Conservation (phyloP, 768 basidiomycete genomes). For the Floccularia luteovirens region DNA sequence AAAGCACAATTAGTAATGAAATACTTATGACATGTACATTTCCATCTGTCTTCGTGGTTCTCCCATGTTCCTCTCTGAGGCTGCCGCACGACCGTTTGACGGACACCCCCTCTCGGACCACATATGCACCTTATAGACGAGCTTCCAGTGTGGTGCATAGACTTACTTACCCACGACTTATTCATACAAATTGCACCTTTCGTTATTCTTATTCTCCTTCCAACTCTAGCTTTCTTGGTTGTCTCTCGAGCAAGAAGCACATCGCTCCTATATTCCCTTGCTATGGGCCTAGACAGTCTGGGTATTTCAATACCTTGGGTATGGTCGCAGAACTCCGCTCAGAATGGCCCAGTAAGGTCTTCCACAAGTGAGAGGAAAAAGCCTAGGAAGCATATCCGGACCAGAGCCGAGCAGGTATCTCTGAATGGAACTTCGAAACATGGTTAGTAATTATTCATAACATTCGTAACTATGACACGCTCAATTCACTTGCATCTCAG, state of each 20-base stretch:
- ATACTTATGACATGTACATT: background rate
- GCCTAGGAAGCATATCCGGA: conserved; percentile 41
- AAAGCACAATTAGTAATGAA: background rate
- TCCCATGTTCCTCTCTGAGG: background rate
- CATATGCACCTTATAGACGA: conserved; percentile 41
- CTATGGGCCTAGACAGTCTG: conserved; percentile 53
- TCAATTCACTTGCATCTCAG: conserved; percentile 3
- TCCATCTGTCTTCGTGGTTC: background rate
- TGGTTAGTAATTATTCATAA: conserved; percentile 7
- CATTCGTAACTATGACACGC: background rate
- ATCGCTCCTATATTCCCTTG: background rate
- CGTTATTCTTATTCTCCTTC: conserved; percentile 44
- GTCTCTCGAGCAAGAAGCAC: conserved; percentile 7
- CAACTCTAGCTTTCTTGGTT: conserved; percentile 40
- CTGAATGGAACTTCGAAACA: conserved; percentile 27
- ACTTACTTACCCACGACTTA: conserved; percentile 27
- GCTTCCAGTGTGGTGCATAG: conserved; percentile 27
- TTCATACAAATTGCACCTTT: conserved; percentile 56
- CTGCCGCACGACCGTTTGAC: background rate
- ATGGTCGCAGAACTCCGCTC: conserved; percentile 29
- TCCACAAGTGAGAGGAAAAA: conserved; percentile 27
- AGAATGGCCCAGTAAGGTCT: background rate
- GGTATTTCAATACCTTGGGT: conserved; percentile 56
- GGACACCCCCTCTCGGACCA: conserved; percentile 6
- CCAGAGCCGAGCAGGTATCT: conserved; percentile 50